Percentiles rank a stretch among this genome's conserved stretches.
Conservation (phyloP, 495 filamentous ascomycete genomes). For the Pyrenula aspistea region DNA sequence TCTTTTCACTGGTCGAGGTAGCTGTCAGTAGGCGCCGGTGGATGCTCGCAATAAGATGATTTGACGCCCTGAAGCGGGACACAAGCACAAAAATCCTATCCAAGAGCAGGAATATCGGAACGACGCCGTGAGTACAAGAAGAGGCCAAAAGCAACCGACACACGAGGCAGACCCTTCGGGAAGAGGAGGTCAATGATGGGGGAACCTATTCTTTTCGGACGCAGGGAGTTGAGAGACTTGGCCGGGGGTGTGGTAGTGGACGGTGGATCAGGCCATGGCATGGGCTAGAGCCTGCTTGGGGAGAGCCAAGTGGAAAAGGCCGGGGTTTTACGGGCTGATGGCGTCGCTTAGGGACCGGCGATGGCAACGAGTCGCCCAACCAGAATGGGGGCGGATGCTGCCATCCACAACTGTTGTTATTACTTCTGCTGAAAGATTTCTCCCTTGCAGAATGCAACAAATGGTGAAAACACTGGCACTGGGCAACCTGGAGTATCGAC, state of each 20-base stretch:
- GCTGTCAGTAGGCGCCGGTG: neutral
- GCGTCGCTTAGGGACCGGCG: neutral
- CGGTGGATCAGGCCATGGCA: neutral
- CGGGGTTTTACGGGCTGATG: neutral
- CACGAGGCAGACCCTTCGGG: neutral
- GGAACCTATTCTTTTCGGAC: neutral
- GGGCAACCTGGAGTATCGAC: no score
- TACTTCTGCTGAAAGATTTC: no score
- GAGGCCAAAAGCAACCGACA: neutral
- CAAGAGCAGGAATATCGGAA: neutral
- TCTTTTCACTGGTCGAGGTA: neutral
- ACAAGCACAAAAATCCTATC: neutral
- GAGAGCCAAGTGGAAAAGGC: neutral
- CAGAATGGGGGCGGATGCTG: no score
- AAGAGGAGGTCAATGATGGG: neutral
- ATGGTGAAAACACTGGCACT: no score
- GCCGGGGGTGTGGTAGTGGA: neutral
- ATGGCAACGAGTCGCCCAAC: no score
- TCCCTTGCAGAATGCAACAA: no score
- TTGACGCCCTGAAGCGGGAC: neutral
- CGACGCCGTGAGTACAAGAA: neutral
- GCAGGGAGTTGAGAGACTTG: neutral
- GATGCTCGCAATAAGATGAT: neutral
- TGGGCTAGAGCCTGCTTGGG: conserved; percentile 1
- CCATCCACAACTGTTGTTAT: no score